Conservation (phyloP, 768 basidiomycete genomes). For the Austroboletus festivus region DNA sequence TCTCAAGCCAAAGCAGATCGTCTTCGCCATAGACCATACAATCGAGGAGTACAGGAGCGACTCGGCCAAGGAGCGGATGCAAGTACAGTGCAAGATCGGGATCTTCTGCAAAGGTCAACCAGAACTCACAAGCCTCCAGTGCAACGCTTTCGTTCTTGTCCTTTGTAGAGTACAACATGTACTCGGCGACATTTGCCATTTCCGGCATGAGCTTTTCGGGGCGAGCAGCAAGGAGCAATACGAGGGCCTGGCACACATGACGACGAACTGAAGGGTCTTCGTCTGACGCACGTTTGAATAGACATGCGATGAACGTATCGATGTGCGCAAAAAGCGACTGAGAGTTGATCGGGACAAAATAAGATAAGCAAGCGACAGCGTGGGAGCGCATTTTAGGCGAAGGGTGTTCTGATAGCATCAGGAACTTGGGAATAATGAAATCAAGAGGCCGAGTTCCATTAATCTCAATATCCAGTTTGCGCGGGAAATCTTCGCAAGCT, state of each 20-base stretch:
- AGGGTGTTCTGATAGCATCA: constrained; percentile 81
- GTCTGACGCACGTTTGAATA: constrained; percentile 95
- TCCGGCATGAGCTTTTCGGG: constrained; percentile 97
- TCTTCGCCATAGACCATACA: constrained; percentile 98
- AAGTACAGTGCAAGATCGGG: constrained; percentile 81
- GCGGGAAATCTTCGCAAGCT: constrained; percentile 94
- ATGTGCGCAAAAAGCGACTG: constrained; percentile 89
- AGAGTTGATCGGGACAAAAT: constrained; percentile 84
- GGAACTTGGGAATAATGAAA: constrained; percentile 95
- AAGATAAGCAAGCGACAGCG: constrained; percentile 91
- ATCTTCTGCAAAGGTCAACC: constrained; percentile 98
- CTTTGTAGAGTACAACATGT: constrained; percentile 98
- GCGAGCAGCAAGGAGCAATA: constrained; percentile 85
- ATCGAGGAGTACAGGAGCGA: constrained; percentile 91
- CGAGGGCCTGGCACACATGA: constrained; percentile 94
- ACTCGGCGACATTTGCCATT: constrained; percentile 92
- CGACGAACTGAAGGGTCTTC: constrained; percentile 91
- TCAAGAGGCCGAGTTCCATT: constrained; percentile 91
- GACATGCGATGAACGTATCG: constrained; percentile 87
- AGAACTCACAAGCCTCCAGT: constrained; percentile 98
- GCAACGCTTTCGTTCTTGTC: constrained; percentile 97
- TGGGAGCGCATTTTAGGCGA: constrained; percentile 88
- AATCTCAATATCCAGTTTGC: constrained; percentile 92
- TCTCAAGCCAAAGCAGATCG: constrained; percentile 92
- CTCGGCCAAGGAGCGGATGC: constrained; percentile 82